phyloP scores from a whole-genome alignment of 257 asterid species.

The Lithospermum erythrorhizon region DNA sequence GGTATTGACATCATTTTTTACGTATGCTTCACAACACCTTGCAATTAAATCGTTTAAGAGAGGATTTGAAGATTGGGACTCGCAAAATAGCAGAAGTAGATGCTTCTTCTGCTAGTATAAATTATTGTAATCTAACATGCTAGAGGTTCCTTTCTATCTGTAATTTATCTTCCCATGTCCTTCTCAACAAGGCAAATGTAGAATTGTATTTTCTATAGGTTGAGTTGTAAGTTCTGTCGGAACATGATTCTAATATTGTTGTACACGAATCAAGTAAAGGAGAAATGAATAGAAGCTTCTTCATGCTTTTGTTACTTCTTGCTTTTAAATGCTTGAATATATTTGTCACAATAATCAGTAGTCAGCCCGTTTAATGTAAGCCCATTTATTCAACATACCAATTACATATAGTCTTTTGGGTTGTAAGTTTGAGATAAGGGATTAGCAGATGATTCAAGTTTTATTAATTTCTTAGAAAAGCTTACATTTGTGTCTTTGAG shows the following conservation, averaged over 20 bases:
- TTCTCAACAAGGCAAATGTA: not conserved
- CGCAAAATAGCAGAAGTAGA: conserved; percentile 35
- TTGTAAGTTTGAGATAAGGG: too few species aligned
- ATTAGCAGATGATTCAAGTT: too few species aligned
- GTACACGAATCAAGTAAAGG: not conserved
- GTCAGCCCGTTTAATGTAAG: too few species aligned
- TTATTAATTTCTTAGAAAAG: too few species aligned
- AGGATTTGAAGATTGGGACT: conserved; percentile 64
- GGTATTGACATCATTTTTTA: conserved; percentile 62
- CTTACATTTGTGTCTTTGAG: too few species aligned
- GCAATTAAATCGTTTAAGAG: conserved; percentile 51
- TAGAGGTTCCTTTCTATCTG: not conserved
- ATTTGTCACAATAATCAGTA: too few species aligned
- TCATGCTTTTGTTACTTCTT: too few species aligned
- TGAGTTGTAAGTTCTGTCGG: not conserved
- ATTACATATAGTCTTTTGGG: too few species aligned
- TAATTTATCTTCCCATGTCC: not conserved
- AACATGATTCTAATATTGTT: not conserved
- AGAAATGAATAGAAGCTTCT: not conserved
- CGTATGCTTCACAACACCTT: conserved; percentile 73
- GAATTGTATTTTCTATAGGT: not conserved
- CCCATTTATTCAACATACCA: too few species aligned
- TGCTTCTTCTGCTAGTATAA: conserved; percentile 41
- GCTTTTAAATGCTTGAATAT: too few species aligned
- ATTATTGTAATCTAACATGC: conserved; percentile 14